Base-by-base conservation (phyloP, 805 yeast species). In the Candida bentonensis region DNA sequence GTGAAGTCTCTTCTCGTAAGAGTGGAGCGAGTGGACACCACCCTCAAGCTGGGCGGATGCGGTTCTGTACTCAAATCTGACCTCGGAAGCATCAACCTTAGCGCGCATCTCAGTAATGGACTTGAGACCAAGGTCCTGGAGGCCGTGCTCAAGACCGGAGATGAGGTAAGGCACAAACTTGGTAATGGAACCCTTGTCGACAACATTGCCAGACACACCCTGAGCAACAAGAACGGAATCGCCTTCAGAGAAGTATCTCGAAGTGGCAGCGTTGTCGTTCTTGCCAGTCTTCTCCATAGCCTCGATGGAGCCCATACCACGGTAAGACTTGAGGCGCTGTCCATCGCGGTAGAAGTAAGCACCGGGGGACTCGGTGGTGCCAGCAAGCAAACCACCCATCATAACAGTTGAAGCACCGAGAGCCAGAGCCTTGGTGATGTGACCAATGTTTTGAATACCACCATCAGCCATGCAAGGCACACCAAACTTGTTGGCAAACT, bases 301-400 rank as follows among this genome's bases (percentile, higher is more conserved):
- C 66, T 89, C 98, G 58, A 92, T 80, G 36, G 97, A 89, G 58
- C 98, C 98, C 98, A 92, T 92, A 72, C 98, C 98, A 72, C 98
- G 82, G 77, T 92, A 92, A 49, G 86, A 68, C 77, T 92, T 92
- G 67, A 92, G 78, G 70, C 98, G 83, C 74, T 92, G 80, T 63
- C 98, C 98, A 62, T 92, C 98, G 63, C 94, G 79, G 82, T 80
- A 92, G 72, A 84, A 92, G 74, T 88, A 92, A 60, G 84, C 88
- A 69, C 98, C 98, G 58, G 98, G 98, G 50, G 97, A 82, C 73
- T 92, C 98, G 50, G 92, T 69, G 48, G 98, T 92, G 70, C 98
- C 98, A 49, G 98, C 98, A 59, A 92, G 74, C 77, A 92, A 80
- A 70, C 96, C 94, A 63, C 98, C 98, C 98, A 92, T 92, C 98